Conservation (phyloP, 176 grass and related monocot genomes). For the Rhynchospora tenuis region DNA sequence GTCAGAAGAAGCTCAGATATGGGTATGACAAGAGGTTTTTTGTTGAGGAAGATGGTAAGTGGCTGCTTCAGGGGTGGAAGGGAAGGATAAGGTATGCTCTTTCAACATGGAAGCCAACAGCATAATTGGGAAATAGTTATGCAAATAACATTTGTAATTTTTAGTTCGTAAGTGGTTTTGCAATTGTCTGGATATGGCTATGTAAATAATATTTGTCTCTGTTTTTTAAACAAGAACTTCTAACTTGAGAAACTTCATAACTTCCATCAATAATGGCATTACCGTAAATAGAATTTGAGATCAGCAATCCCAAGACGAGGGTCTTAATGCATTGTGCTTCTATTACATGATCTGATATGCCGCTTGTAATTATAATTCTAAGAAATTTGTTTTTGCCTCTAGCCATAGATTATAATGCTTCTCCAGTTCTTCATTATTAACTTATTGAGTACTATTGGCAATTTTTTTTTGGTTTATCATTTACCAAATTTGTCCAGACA, state of each 20-base stretch:
- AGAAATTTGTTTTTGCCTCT: background rate
- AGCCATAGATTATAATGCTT: background rate
- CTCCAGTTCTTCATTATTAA: no score
- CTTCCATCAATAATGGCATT: background rate
- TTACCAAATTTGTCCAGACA: no score
- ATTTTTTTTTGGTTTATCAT: no score
- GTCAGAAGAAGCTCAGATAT: background rate
- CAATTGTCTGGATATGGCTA: no score
- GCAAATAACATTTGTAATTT: background rate
- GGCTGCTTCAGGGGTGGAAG: slow-evolving; percentile 45
- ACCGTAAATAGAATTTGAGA: background rate
- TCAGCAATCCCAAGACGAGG: background rate
- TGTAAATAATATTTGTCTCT: background rate
- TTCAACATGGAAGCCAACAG: slow-evolving; percentile 28
- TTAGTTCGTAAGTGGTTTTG: background rate
- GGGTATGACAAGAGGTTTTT: slow-evolving; percentile 34
- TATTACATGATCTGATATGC: background rate
- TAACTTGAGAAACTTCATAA: background rate
- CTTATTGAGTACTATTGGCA: no score
- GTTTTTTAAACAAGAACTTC: background rate
- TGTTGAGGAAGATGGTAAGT: slow-evolving; percentile 25
- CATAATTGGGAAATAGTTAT: background rate
- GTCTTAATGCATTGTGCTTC: background rate
- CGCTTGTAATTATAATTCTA: background rate
- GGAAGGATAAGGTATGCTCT: slow-evolving; percentile 28